A percentile compares a stretch with the other conserved stretches of the same genome.
phyloP scores from a whole-genome alignment of 257 asterid species.

The Lantana camara region DNA sequence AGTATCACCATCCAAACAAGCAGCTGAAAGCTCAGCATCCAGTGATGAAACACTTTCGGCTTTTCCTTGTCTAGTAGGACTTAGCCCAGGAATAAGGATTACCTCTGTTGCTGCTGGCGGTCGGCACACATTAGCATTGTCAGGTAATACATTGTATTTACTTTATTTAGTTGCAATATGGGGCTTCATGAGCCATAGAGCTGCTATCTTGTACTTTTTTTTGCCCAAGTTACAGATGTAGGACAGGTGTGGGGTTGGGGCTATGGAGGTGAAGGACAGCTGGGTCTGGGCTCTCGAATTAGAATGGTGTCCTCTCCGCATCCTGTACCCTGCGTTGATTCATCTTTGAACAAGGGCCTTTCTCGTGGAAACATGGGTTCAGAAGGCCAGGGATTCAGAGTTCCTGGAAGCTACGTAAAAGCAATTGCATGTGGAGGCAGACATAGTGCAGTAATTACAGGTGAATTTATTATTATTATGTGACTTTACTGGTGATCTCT shows the following conservation, averaged over 20 bases:
- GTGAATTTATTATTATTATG: conserved; percentile 32
- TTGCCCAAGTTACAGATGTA: conserved; percentile 64
- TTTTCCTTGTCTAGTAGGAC: conserved; percentile 82
- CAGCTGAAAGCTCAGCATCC: conserved; percentile 76
- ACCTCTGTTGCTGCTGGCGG: conserved; percentile 94
- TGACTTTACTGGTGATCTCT: not conserved
- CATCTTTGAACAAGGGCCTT: conserved; percentile 53
- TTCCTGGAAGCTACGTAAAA: conserved; percentile 81
- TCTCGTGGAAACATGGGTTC: conserved; percentile 60
- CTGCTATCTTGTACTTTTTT: conserved; percentile 29
- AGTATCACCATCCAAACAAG: conserved; percentile 67
- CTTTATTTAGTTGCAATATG: conserved; percentile 11
- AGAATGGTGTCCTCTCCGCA: conserved; percentile 98
- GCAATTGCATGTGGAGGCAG: conserved; percentile 98
- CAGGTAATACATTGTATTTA: conserved; percentile 57
- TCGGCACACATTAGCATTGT: conserved; percentile 86
- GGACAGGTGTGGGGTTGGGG: conserved; percentile 99
- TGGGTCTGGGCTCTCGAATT: conserved; percentile 91
- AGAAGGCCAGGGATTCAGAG: conserved; percentile 65
- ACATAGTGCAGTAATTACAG: conserved; percentile 93
- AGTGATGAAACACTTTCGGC: conserved; percentile 83
- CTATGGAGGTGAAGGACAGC: conserved; percentile 99
- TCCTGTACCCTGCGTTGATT: conserved; percentile 83
- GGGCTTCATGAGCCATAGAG: conserved; percentile 25
- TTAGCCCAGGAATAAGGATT: conserved; percentile 81